Evolutionary conservation across 257 asterid genomes (phyloP).

Genomic region (Solanum tarijense): DNA sequence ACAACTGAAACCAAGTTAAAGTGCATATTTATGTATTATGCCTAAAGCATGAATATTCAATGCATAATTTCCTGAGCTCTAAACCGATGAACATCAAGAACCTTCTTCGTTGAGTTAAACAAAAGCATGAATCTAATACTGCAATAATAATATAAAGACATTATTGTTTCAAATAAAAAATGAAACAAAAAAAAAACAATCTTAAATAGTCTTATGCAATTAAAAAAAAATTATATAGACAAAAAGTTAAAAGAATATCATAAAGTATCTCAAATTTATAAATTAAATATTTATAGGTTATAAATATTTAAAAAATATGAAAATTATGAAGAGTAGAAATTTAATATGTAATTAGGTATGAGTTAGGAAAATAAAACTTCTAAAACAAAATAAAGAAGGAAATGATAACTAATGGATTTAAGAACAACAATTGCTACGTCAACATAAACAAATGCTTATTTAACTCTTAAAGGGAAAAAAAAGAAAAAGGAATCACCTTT

Average conservation of each 20-base stretch:
- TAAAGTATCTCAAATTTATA: neutral
- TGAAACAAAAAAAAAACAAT: no score
- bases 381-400: neutral
- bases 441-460: neutral
- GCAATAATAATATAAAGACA: neutral
- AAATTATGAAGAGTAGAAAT: neutral
- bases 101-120: neutral
- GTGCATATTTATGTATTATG: neutral
- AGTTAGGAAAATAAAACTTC: neutral
- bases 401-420: neutral
- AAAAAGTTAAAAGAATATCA: neutral
- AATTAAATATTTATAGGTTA: no score
- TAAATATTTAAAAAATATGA: no score
- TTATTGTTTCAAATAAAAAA: no score
- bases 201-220: no score
- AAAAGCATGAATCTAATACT: neutral
- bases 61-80: neutral
- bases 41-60: neutral
- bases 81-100: neutral
- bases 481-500: neutral
- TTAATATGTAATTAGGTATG: neutral
- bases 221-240: neutral
- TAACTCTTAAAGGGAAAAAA: neutral
- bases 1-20: no score
- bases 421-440: neutral